Percentiles rank a stretch among this genome's conserved stretches.
Evolutionary conservation across 2,329 filamentous ascomycete genomes (phyloP).

Genomic region (Pyrenophora tritici-repentis): DNA sequence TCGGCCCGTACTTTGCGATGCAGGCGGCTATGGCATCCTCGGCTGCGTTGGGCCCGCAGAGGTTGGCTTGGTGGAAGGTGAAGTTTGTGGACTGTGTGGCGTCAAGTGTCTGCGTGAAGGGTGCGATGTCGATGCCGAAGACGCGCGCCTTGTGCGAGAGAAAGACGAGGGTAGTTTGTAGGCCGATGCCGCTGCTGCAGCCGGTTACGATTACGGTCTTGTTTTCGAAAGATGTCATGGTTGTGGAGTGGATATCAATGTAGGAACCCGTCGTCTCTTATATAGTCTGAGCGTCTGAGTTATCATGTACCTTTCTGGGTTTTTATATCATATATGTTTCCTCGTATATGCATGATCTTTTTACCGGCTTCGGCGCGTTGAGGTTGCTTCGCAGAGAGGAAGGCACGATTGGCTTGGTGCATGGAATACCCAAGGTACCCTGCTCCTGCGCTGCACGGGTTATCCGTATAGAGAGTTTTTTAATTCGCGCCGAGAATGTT

Average conservation of each 20-base stretch:
- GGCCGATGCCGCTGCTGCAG: constrained; percentile 32
- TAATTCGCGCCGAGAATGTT: no score
- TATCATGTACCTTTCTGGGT: no score
- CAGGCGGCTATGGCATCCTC: constrained; percentile 23
- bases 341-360: no score
- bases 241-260: background rate
- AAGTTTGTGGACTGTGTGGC: constrained; percentile 6
- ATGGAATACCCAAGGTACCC: no score
- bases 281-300: background rate
- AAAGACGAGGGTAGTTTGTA: constrained; percentile 27
- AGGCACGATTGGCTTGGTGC: no score
- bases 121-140: constrained; percentile 33
- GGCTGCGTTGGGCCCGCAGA: constrained; percentile 18
- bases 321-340: no score
- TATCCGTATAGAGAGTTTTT: no score
- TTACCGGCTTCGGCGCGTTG: no score
- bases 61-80: constrained; percentile 26
- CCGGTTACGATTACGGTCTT: constrained; percentile 25
- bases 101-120: constrained; percentile 13
- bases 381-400: no score
- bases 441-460: no score
- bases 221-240: constrained; percentile 18
- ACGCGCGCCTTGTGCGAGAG: constrained; percentile 25
- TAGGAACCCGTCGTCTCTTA: background rate
- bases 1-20: constrained; percentile 19